A percentile compares a stretch with the other conserved stretches of the same genome.
Evolutionary conservation across 2,329 filamentous ascomycete species (phyloP).

Genomic region (Sclerotiophoma versabilis): DNA sequence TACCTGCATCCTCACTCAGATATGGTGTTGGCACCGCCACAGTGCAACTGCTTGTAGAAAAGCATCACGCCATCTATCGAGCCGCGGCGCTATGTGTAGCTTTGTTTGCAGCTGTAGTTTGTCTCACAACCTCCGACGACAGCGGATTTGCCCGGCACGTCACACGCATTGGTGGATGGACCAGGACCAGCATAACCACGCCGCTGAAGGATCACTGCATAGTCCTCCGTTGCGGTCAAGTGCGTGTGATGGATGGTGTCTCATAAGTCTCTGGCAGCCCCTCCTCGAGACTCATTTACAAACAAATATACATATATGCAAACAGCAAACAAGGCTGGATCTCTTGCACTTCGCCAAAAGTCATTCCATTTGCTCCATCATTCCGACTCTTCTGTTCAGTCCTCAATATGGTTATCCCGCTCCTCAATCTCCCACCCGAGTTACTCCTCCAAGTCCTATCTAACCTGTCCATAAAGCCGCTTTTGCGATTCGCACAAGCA

Average conservation of each 20-base stretch:
- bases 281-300: not conserved
- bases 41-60: constrained; percentile 3
- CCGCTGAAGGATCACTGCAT: constrained; percentile 8
- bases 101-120: not conserved
- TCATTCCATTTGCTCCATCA: not conserved
- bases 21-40: constrained; percentile 1
- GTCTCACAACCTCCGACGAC: constrained; percentile 1
- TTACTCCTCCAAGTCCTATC: constrained; percentile 42
- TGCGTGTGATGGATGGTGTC: not conserved
- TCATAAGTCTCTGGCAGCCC: constrained; percentile 2
- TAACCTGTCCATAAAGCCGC: constrained; percentile 39
- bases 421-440: constrained; percentile 44
- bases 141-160: not conserved
- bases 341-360: too few relatives aligned
- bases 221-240: constrained; percentile 1
- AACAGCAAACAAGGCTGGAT: not conserved
- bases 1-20: constrained; percentile 1
- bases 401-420: constrained; percentile 23
- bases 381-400: not conserved
- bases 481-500: constrained; percentile 46
- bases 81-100: not conserved
- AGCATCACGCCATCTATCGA: constrained; percentile 1
- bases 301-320: not conserved
- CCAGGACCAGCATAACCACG: constrained; percentile 2
- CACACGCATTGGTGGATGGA: constrained; percentile 1